Evolutionary conservation across 495 filamentous ascomycete species (phyloP), one percentile per base, ranked within the genome.

Genomic region (Corynascus novoguineensis): DNA sequence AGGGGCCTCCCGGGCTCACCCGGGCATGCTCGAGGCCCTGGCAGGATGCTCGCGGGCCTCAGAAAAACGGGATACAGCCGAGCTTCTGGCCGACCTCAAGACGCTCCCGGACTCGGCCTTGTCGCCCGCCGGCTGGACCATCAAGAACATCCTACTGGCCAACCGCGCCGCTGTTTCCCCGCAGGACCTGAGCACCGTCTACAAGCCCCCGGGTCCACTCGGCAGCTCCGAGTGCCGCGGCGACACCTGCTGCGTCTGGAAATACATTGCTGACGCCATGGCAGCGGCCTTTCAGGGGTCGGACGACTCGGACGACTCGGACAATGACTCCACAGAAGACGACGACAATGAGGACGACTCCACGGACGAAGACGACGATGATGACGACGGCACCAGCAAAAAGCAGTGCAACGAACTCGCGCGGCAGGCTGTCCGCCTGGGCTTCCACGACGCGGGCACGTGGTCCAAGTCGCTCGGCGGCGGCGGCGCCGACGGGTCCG

Each of bases 401-500:
- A 15, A 27, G 11, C 12, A 47, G 15, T 47, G 44, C 12, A 47
- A 28, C 44, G 24, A 28, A 1, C 44, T 47, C 24, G 44, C 44
- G 14, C 44, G 44, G 5, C 44, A 47, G 44, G 44, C 44, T 15
- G 25, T 47, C 1, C 44, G 44, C 22, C 44, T 47, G 11, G 44
- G 24, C 44, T 47, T 47, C 25, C 44, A 47, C 44, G 44, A 47
- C 44, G 44, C 44, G 10, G 44, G 44, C 24, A 47, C 24, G 3
- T 47, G 44, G 44, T 47, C 44, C 44, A 28, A 47, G 44, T n/a
- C 24, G 2, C 0, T 0, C 11, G 25, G 44, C 25, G 24, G 44
- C 44, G 44, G 44, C 24, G 44, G 44, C 44, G 44, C 44, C 2
- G 44, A 47, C 44, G 44, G 44, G 10, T 47, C 44, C 24, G 9